Conservation (phyloP, 345 rosid species). For the Lumnitzera racemosa region DNA sequence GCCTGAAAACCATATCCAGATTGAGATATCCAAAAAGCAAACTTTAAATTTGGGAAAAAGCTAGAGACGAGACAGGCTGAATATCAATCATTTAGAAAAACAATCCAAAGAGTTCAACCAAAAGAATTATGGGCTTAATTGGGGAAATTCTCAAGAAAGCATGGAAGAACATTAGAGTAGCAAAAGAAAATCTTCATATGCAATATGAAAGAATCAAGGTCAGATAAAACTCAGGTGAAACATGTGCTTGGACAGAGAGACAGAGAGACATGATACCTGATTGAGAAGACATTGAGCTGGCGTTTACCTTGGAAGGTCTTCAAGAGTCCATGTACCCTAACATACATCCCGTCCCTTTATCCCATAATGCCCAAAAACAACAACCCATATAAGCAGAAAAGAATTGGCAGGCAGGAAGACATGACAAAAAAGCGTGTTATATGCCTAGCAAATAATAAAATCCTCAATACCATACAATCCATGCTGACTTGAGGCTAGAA, state of each 20-base stretch:
- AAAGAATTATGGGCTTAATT: too few relatives aligned
- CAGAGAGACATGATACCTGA: conserved; percentile 38
- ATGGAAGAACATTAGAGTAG: too few relatives aligned
- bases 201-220: background rate
- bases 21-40: background rate
- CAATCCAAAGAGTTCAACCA: too few relatives aligned
- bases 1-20: conserved; percentile 45
- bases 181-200: too few relatives aligned
- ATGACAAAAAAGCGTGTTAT: too few relatives aligned
- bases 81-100: too few relatives aligned
- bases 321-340: conserved; percentile 75
- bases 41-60: background rate
- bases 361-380: background rate
- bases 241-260: background rate
- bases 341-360: conserved; percentile 78
- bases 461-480: too few relatives aligned
- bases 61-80: background rate
- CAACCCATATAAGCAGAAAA: background rate
- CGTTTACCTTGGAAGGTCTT: conserved; percentile 70
- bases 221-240: background rate
- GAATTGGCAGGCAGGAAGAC: background rate
- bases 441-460: too few relatives aligned
- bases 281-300: conserved; percentile 59
- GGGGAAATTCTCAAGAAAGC: too few relatives aligned
- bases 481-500: too few relatives aligned